Percentiles rank a stretch among this genome's conserved stretches.
These are phyloP conservation scores for Blastosporella zonata DNA, from an alignment of 1,284 basidiomycete genomes.

Conservation along the genomic window DNA sequence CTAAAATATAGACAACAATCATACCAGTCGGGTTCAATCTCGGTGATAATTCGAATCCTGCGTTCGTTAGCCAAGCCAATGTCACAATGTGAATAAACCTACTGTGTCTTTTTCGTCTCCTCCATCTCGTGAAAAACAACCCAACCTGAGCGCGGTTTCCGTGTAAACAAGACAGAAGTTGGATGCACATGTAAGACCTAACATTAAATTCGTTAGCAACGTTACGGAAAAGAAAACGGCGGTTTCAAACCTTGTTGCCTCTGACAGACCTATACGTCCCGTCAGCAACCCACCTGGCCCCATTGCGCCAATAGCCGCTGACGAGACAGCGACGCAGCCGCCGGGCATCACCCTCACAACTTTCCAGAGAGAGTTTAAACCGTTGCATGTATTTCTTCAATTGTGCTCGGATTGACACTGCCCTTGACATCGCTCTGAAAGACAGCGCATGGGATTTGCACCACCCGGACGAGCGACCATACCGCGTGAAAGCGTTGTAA, in stretches of 20 bases:
- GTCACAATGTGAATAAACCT: constrained; percentile 25
- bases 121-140: constrained; percentile 95
- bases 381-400: constrained; percentile 90
- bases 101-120: constrained; percentile 92
- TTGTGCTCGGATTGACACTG: constrained; percentile 88
- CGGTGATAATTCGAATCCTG: constrained; percentile 44
- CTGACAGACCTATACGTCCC: constrained; percentile 85
- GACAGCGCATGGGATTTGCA: constrained; percentile 91
- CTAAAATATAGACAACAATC: constrained; percentile 8
- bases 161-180: constrained; percentile 90
- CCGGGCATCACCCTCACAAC: constrained; percentile 83
- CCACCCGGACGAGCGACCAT: constrained; percentile 85
- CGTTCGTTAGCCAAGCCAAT: constrained; percentile 3
- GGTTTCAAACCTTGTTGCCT: constrained; percentile 68
- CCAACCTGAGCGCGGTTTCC: constrained; percentile 88
- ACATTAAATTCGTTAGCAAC: not conserved
- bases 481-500: constrained; percentile 88
- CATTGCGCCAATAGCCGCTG: constrained; percentile 92
- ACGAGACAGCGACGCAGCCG: constrained; percentile 82
- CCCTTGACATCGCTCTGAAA: constrained; percentile 89
- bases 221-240: not conserved
- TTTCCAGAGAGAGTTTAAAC: constrained; percentile 74
- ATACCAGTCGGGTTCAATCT: constrained; percentile 46
- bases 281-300: constrained; percentile 85
- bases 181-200: constrained; percentile 90